Percentiles rank a stretch among this genome's conserved stretches.
These are phyloP conservation scores for Prunus campanulata DNA, from an alignment of 306 rosid genomes.

Conservation along the genomic window DNA sequence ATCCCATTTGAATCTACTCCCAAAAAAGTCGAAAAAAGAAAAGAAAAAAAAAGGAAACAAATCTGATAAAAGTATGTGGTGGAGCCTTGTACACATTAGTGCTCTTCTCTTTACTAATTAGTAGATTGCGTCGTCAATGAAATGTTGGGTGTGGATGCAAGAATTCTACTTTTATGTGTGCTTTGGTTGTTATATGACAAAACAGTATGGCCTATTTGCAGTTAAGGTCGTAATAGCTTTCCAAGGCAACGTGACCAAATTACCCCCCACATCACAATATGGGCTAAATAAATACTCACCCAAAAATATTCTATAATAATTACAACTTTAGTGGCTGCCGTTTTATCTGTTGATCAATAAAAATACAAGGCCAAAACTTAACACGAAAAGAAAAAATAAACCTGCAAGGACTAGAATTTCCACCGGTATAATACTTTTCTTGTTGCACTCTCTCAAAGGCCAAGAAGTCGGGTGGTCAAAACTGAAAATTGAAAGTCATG, in stretches of 20 bases:
- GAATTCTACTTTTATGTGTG: background rate
- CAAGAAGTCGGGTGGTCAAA: background rate
- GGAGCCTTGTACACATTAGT: background rate
- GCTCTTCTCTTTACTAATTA: background rate
- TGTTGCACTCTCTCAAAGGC: background rate
- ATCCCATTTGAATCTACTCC: background rate
- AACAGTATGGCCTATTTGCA: background rate
- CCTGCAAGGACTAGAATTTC: background rate
- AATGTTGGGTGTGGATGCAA: background rate
- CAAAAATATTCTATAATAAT: no score
- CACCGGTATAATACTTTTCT: background rate
- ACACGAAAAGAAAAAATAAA: background rate
- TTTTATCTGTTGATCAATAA: background rate
- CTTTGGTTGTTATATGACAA: background rate
- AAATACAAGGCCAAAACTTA: background rate
- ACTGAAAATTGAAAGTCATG: background rate
- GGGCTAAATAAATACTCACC: background rate
- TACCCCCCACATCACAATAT: background rate
- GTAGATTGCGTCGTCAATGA: constrained; percentile 4
- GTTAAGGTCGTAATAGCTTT: background rate
- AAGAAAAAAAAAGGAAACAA: rapidly evolving
- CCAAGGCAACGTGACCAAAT: background rate
- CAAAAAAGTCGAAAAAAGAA: background rate
- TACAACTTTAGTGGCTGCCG: background rate
- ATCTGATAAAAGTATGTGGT: background rate